Evolutionary conservation across 1,284 basidiomycete species (phyloP), one percentile per base, ranked within the genome.

Genomic region (Sanghuangporus weigelae): DNA sequence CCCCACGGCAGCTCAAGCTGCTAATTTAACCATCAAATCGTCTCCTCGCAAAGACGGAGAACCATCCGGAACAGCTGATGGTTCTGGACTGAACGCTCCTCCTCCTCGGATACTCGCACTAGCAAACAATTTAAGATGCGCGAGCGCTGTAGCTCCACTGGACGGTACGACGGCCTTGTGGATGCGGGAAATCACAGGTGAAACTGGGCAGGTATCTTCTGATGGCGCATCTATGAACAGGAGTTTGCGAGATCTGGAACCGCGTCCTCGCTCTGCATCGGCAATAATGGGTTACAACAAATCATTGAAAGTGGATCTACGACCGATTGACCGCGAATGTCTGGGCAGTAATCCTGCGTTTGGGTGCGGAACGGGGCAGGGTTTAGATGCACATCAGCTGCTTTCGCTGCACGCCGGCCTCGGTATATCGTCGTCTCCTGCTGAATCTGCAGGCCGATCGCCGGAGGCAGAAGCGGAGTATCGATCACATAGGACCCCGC

Each of bases 151-250:
- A 36, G 77, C 85, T 60, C 78, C 79, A 0, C 71, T 84, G 12
- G 79, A 86, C 61, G 85, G 86, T 67, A 77, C 87, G 42, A 75
- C 80, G 7, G 73, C 79, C 55, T 79, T 86, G 40, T 90, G 86
- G 84, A 76, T 88, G 11, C 76, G 78, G 59, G 78, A 82, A 54
- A 73, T 82, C 36, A 81, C 80, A 50, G 67, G 78, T 8, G 67
- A 54, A 35, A 53, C 38, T 3, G 59, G 49, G 1, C 49, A 53
- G n/a, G 50, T 39, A 38, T 51, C 31, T 8, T 19, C 59, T 16
- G 39, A 50, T 26, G 21, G 14, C 31, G 38, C 16, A 12, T 38
- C 23, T 35, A n/a, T 19, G 23, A 14, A 12, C 12, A 7, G 14
- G 26, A n/a, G 21, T 19, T 8, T 35, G 31, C 40, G 39, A 38